Evolutionary conservation across 257 asterid genomes (phyloP), one percentile per base, ranked within the genome.

Genomic region (Nyctanthes arbortristis): DNA sequence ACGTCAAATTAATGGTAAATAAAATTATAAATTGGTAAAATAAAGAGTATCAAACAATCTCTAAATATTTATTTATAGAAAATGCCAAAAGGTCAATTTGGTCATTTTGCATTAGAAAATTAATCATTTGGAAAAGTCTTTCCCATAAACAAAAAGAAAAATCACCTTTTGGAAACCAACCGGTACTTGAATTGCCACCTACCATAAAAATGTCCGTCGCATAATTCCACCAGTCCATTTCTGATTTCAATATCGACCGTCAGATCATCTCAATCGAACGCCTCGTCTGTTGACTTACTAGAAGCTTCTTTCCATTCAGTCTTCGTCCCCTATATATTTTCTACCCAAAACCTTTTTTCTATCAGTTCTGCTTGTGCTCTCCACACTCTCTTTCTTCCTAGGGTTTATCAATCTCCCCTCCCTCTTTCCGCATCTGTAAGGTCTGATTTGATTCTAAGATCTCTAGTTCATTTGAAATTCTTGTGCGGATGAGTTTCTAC

Each of bases 181-280:
- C 30, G 30, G 5, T 7, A 20, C 4, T 22, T 22, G 20, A 52
- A 52, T 8, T 52, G 30, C 7, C 59, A 52, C 59, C 59, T 52
- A 52, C 59, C 29, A 22, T 20, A 1, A 52, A 52, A 52, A 52
- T 22, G 31, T 2, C 31, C 59, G 14, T 52, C 16, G 30, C 9
- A 52, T 52, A 22, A 22, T 52, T 16, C 30, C 13, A 22, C 16
- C 30, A 0, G 30, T 52, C 30, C 30, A 52, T 39, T 39, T 13
- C 13, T 39, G 12, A 39, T 39, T 39, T 39, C 16, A 52, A 22
- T 22, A 52, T 9, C 9, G 59, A 20, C 30, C 59, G 31, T 52
- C 30, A 25, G 59, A 52, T 52, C 59, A 22, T 22, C 13, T 52
- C 30, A 52, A 52, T 52, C 59, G 30, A 52, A 52, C 59, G 59